Evolutionary conservation across 2,329 filamentous ascomycete genomes (phyloP).

Genomic region (Neonectria faginata): DNA sequence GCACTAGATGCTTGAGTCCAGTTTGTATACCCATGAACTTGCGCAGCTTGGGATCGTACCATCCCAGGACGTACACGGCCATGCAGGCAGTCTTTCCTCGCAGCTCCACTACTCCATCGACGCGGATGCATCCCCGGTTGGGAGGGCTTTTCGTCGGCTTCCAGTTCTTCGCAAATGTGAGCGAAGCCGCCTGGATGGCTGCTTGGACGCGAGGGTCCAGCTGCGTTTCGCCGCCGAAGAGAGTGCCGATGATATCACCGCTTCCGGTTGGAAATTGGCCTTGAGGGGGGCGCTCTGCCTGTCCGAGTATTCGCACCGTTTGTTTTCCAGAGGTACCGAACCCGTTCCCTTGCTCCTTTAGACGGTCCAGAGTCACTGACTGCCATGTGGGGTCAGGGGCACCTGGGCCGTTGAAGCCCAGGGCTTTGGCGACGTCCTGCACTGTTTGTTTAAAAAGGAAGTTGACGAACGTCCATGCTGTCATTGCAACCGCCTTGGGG

Average conservation of each 20-base stretch:
- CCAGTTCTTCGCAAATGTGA: conserved; percentile 60
- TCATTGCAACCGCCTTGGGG: conserved; percentile 63
- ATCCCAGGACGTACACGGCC: conserved; percentile 63
- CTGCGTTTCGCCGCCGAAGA: conserved; percentile 46
- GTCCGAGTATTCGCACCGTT: conserved; percentile 39
- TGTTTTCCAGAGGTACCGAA: conserved; percentile 42
- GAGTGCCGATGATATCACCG: conserved; percentile 43
- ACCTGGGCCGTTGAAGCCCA: conserved; percentile 55
- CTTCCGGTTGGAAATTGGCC: conserved; percentile 42
- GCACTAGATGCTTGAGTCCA: conserved; percentile 57
- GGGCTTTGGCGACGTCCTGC: conserved; percentile 55
- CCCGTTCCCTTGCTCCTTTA: conserved; percentile 41
- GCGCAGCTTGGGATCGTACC: conserved; percentile 67
- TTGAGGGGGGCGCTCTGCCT: conserved; percentile 41
- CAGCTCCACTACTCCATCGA: conserved; percentile 68
- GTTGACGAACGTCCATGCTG: conserved; percentile 64
- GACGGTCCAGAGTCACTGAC: conserved; percentile 46
- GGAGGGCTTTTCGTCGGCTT: conserved; percentile 56
- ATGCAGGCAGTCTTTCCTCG: conserved; percentile 59
- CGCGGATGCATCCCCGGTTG: conserved; percentile 62
- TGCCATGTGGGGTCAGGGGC: conserved; percentile 49
- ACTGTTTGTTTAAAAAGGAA: conserved; percentile 61
- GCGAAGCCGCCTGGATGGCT: conserved; percentile 49
- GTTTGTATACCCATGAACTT: conserved; percentile 57
- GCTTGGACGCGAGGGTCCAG: conserved; percentile 51